Evolutionary conservation across 1,284 basidiomycete genomes (phyloP).

Genomic region (Erythrobasidium hasegawianum): DNA sequence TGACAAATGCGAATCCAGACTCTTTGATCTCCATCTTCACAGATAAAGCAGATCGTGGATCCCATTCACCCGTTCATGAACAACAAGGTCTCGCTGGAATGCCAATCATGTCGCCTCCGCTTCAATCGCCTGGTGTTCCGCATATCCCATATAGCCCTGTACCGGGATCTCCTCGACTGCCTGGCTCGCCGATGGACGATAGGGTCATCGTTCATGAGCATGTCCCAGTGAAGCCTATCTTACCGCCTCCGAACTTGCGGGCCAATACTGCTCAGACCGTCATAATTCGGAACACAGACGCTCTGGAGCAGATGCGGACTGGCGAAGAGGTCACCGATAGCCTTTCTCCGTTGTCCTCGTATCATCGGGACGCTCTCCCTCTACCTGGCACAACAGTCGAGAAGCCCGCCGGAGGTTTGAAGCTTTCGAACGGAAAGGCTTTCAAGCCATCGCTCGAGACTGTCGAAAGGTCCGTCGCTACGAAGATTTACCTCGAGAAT

Average conservation of each 20-base stretch:
- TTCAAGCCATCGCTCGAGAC: constrained; percentile 80
- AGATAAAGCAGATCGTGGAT: constrained; percentile 42
- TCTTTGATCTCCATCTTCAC: constrained; percentile 59
- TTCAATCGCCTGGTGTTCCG: not conserved
- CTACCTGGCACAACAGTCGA: not conserved
- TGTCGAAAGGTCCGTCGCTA: constrained; percentile 88
- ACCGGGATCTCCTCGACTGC: constrained; percentile 2
- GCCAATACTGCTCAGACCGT: constrained; percentile 37
- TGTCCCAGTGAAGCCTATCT: constrained; percentile 19
- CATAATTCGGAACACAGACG: constrained; percentile 29
- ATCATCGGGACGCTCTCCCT: constrained; percentile 2
- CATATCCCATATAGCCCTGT: not conserved
- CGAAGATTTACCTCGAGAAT: constrained; percentile 94
- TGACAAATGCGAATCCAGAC: constrained; percentile 69
- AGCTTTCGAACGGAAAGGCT: not conserved
- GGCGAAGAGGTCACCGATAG: not conserved
- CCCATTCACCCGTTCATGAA: constrained; percentile 34
- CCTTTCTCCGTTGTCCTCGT: constrained; percentile 20
- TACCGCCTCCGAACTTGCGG: constrained; percentile 22
- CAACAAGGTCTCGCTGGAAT: not conserved
- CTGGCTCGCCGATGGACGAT: constrained; percentile 15
- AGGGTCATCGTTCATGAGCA: constrained; percentile 23
- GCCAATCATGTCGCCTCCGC: not conserved
- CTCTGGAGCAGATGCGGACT: not conserved
- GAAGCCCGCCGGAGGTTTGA: not conserved